Percentiles rank a stretch among this genome's conserved stretches.
phyloP scores from a whole-genome alignment of 495 filamentous ascomycete genomes.

The Symbiotaphrina buchneri region DNA sequence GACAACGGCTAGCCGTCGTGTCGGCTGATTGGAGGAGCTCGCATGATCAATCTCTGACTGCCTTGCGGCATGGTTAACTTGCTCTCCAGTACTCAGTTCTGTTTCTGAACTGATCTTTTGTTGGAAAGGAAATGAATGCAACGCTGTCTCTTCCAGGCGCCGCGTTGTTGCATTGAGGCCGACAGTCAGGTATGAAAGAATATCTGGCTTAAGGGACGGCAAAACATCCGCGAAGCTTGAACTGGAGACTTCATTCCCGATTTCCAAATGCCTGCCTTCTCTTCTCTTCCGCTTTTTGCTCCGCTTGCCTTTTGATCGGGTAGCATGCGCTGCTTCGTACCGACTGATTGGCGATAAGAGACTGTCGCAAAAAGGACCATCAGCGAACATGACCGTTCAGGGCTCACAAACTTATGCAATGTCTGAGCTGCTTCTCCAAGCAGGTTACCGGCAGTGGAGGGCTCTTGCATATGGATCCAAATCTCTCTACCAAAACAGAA shows the following conservation, averaged over 20 bases:
- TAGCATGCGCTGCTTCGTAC: slow-evolving; percentile 21
- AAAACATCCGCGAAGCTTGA: too few relatives aligned
- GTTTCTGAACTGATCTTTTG: neutral
- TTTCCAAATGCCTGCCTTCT: slow-evolving; percentile 1
- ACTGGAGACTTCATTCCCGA: too few relatives aligned
- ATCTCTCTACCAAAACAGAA: too few relatives aligned
- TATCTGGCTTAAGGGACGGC: slow-evolving; percentile 19
- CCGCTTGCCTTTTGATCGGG: slow-evolving; percentile 28
- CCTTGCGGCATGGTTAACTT: too few relatives aligned
- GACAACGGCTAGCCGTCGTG: slow-evolving; percentile 25
- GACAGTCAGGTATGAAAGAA: slow-evolving; percentile 27
- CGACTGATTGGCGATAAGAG: slow-evolving; percentile 31
- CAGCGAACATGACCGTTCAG: too few relatives aligned
- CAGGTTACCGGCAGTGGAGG: too few relatives aligned
- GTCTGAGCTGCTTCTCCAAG: too few relatives aligned
- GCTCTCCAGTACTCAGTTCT: too few relatives aligned
- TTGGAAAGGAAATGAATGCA: neutral
- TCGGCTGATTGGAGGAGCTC: slow-evolving; percentile 3
- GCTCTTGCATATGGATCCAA: too few relatives aligned
- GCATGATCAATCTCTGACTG: too few relatives aligned
- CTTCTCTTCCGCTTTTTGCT: slow-evolving; percentile 13
- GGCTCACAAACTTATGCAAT: too few relatives aligned
- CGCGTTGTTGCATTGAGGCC: slow-evolving; percentile 33
- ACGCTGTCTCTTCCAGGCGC: slow-evolving; percentile 20
- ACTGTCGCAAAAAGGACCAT: slow-evolving; percentile 15